Evolutionary conservation across 2,329 filamentous ascomycete genomes (phyloP).

Genomic region (Exophiala dermatitidis): DNA sequence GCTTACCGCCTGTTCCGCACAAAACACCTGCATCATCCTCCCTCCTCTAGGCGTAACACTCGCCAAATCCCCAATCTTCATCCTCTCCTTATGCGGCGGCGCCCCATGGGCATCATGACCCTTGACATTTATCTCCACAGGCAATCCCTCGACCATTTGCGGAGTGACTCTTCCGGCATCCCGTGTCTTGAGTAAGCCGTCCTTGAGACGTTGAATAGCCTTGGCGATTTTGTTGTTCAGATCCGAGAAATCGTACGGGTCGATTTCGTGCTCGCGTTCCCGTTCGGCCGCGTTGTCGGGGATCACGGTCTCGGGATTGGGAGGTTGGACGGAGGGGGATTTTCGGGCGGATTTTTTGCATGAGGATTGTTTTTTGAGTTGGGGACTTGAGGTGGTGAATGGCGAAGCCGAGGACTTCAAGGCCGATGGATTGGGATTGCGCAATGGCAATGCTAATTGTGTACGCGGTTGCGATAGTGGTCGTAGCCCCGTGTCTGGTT

Average conservation of each 20-base stretch:
- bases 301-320: constrained; percentile 34
- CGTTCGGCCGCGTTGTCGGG: constrained; percentile 42
- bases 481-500: too few relatives aligned
- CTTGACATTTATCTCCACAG: constrained; percentile 52
- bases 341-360: constrained; percentile 35
- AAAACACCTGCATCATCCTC: constrained; percentile 53
- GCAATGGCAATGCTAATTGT: too few relatives aligned
- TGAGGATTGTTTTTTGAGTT: constrained; percentile 49
- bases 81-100: constrained; percentile 32
- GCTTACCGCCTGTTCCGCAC: constrained; percentile 57
- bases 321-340: constrained; percentile 24
- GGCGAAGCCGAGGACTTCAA: background rate
- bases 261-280: constrained; percentile 33
- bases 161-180: constrained; percentile 58
- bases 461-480: too few relatives aligned
- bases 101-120: constrained; percentile 43
- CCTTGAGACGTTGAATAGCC: constrained; percentile 51
- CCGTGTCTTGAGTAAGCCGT: constrained; percentile 55
- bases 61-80: constrained; percentile 55
- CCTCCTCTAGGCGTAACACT: constrained; percentile 61
- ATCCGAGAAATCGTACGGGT: constrained; percentile 55
- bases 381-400: constrained; percentile 39
- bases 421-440: background rate
- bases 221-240: constrained; percentile 51
- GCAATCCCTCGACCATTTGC: constrained; percentile 53